These are phyloP conservation scores for Hapsidospora chrysogenum DNA, from an alignment of 495 filamentous ascomycete genomes.

Conservation along the genomic window DNA sequence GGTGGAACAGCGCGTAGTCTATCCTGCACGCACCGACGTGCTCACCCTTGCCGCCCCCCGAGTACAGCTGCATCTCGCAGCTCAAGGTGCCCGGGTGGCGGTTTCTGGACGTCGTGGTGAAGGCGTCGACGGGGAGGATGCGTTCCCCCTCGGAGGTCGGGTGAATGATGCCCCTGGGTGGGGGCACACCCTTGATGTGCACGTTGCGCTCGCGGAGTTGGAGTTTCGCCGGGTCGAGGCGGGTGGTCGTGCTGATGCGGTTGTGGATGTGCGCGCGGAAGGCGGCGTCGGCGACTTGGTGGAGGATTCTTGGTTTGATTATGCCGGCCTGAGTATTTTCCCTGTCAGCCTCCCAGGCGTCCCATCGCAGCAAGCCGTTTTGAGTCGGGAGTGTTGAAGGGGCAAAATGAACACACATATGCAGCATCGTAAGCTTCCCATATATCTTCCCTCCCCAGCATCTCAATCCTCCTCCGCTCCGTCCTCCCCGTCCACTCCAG, in stretches of 20 bases:
- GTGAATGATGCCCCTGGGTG: not conserved
- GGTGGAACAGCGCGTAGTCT: not conserved
- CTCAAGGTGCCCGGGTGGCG: not conserved
- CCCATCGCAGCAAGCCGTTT: not conserved
- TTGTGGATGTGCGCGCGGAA: too few relatives aligned
- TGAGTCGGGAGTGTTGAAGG: too few relatives aligned
- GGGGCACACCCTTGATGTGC: not conserved
- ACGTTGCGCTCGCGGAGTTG: not conserved
- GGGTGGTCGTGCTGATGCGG: not conserved
- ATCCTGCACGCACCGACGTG: not conserved
- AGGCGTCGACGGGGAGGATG: not conserved
- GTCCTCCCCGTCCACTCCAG: not conserved
- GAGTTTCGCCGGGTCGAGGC: not conserved
- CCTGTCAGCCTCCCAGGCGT: not conserved
- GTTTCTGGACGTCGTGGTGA: not conserved
- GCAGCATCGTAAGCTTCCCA: not conserved
- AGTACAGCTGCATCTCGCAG: constrained; percentile 1
- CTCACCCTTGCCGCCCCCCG: not conserved
- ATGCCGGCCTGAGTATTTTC: not conserved
- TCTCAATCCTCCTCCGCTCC: not conserved
- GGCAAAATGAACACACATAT: not conserved
- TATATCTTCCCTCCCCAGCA: not conserved
- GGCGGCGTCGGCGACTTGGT: too few relatives aligned
- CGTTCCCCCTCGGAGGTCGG: not conserved
- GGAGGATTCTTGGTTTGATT: not conserved